Evolutionary conservation across 495 filamentous ascomycete genomes (phyloP).

Genomic region (Neurospora sp.): DNA sequence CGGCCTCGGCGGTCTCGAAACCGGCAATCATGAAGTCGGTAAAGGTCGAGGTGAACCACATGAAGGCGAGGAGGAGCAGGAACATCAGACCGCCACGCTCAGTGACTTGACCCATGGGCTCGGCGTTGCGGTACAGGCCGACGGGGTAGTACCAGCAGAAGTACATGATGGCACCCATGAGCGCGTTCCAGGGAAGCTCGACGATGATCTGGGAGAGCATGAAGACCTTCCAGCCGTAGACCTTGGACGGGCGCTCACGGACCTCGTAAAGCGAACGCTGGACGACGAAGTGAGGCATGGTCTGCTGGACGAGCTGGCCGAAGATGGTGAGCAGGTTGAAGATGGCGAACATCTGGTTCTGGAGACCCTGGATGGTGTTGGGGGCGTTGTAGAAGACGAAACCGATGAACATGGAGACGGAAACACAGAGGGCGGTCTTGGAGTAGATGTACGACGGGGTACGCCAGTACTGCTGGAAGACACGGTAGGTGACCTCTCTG

Average conservation of each 20-base stretch:
- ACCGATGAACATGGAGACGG: constrained; percentile 68
- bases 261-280: constrained; percentile 76
- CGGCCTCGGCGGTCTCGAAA: constrained; percentile 56
- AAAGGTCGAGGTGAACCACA: constrained; percentile 62
- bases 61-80: constrained; percentile 52
- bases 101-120: constrained; percentile 41
- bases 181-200: constrained; percentile 65
- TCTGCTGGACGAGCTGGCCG: constrained; percentile 66
- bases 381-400: constrained; percentile 75
- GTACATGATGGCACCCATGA: constrained; percentile 60
- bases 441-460: constrained; percentile 81
- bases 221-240: constrained; percentile 75
- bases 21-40: constrained; percentile 59
- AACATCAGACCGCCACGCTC: constrained; percentile 60
- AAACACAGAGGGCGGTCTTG: constrained; percentile 46
- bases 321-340: constrained; percentile 77
- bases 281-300: constrained; percentile 74
- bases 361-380: constrained; percentile 65
- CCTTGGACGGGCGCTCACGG: constrained; percentile 74
- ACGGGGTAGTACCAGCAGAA: constrained; percentile 76
- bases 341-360: constrained; percentile 80
- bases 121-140: constrained; percentile 62
- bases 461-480: constrained; percentile 87
- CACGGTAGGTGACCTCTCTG: constrained; percentile 44
- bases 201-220: constrained; percentile 69